Percentiles rank a stretch among this genome's conserved stretches.
Evolutionary conservation across 345 rosid species (phyloP).

Genomic region (Carallia brachiata): DNA sequence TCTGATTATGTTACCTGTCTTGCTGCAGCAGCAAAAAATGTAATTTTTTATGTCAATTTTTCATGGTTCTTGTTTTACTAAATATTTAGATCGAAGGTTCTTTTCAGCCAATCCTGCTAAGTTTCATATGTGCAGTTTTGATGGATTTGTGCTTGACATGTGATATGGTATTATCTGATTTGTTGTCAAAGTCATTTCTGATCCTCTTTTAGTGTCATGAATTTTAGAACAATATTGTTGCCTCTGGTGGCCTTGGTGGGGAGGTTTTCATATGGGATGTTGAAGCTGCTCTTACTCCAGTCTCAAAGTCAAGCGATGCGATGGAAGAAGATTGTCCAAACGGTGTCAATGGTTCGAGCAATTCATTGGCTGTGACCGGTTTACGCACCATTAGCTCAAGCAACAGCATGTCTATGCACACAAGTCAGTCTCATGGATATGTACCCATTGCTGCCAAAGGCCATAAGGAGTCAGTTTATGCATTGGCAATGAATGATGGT

Average conservation of each 20-base stretch:
- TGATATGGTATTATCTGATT: constrained; percentile 6
- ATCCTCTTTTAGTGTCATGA: constrained; percentile 62
- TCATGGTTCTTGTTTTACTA: constrained; percentile 34
- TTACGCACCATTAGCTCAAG: constrained; percentile 79
- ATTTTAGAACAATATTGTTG: constrained; percentile 92
- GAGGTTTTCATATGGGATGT: constrained; percentile 99
- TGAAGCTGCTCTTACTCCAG: constrained; percentile 81
- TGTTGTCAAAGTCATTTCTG: constrained; percentile 43
- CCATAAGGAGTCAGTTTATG: constrained; percentile 99
- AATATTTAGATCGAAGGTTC: constrained; percentile 27
- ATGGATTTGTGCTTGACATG: neutral
- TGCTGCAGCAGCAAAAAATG: constrained; percentile 86
- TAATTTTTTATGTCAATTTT: constrained; percentile 46
- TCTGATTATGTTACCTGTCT: constrained; percentile 97
- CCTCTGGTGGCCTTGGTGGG: constrained; percentile 99
- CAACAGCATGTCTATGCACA: constrained; percentile 69
- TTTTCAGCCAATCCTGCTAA: constrained; percentile 12
- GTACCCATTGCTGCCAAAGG: constrained; percentile 88
- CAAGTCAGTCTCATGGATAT: constrained; percentile 72
- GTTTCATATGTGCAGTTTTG: constrained; percentile 7
- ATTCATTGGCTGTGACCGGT: constrained; percentile 60
- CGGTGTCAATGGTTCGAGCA: constrained; percentile 61
- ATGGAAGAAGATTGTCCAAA: constrained; percentile 76
- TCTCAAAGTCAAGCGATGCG: constrained; percentile 66
- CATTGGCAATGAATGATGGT: constrained; percentile 91